Evolutionary conservation across 2,329 filamentous ascomycete genomes (phyloP).

Genomic region (Sphaceloma murrayae): DNA sequence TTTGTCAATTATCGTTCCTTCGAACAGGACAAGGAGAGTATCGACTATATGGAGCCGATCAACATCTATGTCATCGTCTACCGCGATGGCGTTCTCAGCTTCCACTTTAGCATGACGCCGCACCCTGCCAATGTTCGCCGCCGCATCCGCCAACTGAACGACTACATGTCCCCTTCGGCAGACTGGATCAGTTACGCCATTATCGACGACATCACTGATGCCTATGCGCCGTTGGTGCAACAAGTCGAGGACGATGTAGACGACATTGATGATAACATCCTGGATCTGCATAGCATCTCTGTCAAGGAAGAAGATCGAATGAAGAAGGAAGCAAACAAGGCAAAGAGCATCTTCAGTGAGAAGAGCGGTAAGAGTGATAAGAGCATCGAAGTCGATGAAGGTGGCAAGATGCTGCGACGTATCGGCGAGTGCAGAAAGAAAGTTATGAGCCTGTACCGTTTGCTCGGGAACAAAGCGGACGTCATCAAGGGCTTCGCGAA

Average conservation of each 20-base stretch:
- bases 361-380: slow-evolving; percentile 25
- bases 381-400: slow-evolving; percentile 33
- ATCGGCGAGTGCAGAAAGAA: slow-evolving; percentile 94
- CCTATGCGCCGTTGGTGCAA: slow-evolving; percentile 85
- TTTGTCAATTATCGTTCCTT: slow-evolving; percentile 98
- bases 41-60: slow-evolving; percentile 86
- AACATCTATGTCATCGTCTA: slow-evolving; percentile 98
- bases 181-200: slow-evolving; percentile 99
- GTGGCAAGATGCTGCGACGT: slow-evolving; percentile 78
- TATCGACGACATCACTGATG: slow-evolving; percentile 97
- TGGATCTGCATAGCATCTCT: slow-evolving; percentile 60
- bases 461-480: slow-evolving; percentile 94
- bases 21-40: slow-evolving; percentile 82
- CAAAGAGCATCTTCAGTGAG: slow-evolving; percentile 19
- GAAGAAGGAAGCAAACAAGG: slow-evolving; percentile 18
- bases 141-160: slow-evolving; percentile 82
- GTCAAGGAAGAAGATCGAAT: slow-evolving; percentile 29
- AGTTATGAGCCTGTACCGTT: slow-evolving; percentile 88
- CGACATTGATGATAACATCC: slow-evolving; percentile 86
- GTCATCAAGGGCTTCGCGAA: slow-evolving; percentile 99
- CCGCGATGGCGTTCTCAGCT: slow-evolving; percentile 86
- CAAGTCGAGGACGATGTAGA: slow-evolving; percentile 93
- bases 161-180: slow-evolving; percentile 84
- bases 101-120: slow-evolving; percentile 93
- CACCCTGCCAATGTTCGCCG: slow-evolving; percentile 93